Evolutionary conservation across 352 stramenopile genomes (phyloP).

Genomic region (Pythium angustatum): DNA sequence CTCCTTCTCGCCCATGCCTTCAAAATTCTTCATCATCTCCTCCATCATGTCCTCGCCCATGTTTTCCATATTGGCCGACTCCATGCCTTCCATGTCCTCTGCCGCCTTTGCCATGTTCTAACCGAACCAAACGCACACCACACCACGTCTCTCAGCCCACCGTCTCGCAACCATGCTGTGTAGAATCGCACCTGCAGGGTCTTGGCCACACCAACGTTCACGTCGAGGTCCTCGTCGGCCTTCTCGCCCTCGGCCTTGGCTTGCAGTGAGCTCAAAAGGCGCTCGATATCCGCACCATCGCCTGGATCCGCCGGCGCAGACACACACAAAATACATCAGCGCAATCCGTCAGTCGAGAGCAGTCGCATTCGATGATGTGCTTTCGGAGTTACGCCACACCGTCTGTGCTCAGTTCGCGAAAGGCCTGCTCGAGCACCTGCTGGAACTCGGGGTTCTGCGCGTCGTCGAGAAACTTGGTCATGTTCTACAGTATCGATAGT

Average conservation of each 20-base stretch:
- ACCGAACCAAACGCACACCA: background rate
- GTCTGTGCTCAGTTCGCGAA: slow-evolving; percentile 75
- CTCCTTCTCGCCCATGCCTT: slow-evolving; percentile 93
- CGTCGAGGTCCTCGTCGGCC: slow-evolving; percentile 62
- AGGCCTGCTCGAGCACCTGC: slow-evolving; percentile 83
- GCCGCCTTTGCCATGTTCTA: slow-evolving; percentile 89
- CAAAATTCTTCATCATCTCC: slow-evolving; percentile 96
- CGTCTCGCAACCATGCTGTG: too few species aligned
- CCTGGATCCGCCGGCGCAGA: slow-evolving; percentile 26
- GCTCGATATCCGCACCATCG: slow-evolving; percentile 68
- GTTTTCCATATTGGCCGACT: slow-evolving; percentile 78
- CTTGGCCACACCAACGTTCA: slow-evolving; percentile 81
- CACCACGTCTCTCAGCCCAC: too few species aligned
- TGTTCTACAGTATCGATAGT: too few species aligned
- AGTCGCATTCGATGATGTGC: too few species aligned
- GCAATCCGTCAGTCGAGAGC: background rate
- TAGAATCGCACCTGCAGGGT: slow-evolving; percentile 78
- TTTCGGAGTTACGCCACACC: slow-evolving; percentile 33
- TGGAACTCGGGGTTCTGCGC: slow-evolving; percentile 88
- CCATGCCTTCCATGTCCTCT: slow-evolving; percentile 84
- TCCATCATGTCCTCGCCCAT: slow-evolving; percentile 96
- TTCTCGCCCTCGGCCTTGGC: slow-evolving; percentile 37
- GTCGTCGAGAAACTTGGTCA: slow-evolving; percentile 85
- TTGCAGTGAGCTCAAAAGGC: slow-evolving; percentile 61
- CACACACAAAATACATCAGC: too few species aligned